phyloP scores from a whole-genome alignment of 352 stramenopile genomes.

The Achlya hypogyna region DNA sequence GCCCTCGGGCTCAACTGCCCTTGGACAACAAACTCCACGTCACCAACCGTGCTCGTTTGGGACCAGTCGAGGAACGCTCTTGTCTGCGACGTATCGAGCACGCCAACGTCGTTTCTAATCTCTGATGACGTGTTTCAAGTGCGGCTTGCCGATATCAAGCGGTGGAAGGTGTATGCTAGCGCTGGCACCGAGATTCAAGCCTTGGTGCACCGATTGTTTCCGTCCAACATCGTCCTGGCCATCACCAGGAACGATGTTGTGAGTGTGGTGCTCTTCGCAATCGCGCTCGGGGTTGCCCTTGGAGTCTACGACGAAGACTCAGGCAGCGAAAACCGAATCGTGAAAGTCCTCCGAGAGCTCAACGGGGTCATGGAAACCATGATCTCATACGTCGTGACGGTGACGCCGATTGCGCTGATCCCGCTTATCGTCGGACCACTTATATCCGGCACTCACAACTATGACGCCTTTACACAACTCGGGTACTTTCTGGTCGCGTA shows the following conservation, averaged over 20 bases:
- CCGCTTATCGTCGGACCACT: constrained; percentile 58
- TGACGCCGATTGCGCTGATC: constrained; percentile 61
- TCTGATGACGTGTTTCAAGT: constrained; percentile 27
- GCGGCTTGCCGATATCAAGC: constrained; percentile 47
- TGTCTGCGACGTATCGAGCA: not conserved
- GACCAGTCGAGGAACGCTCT: not conserved
- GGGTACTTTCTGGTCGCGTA: constrained; percentile 39
- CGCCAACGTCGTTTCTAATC: not conserved
- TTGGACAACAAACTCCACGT: not conserved
- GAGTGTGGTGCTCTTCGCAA: constrained; percentile 57
- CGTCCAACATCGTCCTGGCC: constrained; percentile 57
- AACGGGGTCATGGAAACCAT: constrained; percentile 72
- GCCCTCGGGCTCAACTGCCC: not conserved
- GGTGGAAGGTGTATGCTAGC: constrained; percentile 38
- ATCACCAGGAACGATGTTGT: constrained; percentile 58
- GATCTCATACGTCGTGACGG: constrained; percentile 56
- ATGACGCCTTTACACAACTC: constrained; percentile 35
- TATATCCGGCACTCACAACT: constrained; percentile 32
- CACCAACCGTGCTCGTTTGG: constrained; percentile 38
- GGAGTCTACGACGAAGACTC: constrained; percentile 44
- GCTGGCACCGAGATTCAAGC: constrained; percentile 31
- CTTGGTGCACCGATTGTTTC: constrained; percentile 28
- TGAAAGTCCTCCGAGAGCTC: constrained; percentile 27
- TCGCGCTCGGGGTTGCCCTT: constrained; percentile 52
- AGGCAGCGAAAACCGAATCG: not conserved